A percentile compares a stretch with the other conserved stretches of the same genome.
phyloP scores from a whole-genome alignment of 2,329 filamentous ascomycete species.

The Xylariaceae sp. region DNA sequence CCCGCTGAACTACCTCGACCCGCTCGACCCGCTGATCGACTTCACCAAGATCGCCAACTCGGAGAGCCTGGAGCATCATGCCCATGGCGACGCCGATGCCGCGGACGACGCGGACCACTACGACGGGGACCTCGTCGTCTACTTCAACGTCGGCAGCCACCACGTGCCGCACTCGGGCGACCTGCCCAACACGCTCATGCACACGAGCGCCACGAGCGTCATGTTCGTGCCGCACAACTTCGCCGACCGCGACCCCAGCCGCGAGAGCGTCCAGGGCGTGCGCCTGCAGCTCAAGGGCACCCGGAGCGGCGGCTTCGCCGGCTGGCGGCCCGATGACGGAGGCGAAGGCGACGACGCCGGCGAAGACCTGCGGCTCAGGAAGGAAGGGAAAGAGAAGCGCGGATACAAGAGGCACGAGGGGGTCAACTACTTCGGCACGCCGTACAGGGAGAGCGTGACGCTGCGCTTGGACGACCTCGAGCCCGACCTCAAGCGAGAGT shows the following conservation, averaged over 20 bases:
- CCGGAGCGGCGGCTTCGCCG: constrained; percentile 8
- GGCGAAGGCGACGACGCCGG: neutral
- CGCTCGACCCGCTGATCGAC: constrained; percentile 30
- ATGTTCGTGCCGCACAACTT: constrained; percentile 32
- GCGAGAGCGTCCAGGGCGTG: constrained; percentile 19
- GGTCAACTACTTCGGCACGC: constrained; percentile 12
- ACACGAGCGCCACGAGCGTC: constrained; percentile 30
- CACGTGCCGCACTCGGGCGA: constrained; percentile 35
- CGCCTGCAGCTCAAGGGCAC: constrained; percentile 10
- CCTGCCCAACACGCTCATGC: constrained; percentile 37
- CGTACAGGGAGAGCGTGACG: constrained; percentile 8
- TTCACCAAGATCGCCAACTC: constrained; percentile 30
- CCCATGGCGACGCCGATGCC: constrained; percentile 13
- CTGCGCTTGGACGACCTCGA: constrained; percentile 7
- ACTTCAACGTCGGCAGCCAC: constrained; percentile 37
- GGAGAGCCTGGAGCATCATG: constrained; percentile 19
- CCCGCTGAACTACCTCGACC: constrained; percentile 28
- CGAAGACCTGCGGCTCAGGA: constrained; percentile 1
- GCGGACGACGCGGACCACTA: constrained; percentile 18
- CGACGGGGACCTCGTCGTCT: constrained; percentile 24
- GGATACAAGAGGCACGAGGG: constrained; percentile 7
- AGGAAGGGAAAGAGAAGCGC: neutral
- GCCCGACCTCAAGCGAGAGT: constrained; percentile 5
- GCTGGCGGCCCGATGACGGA: constrained; percentile 5
- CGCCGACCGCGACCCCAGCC: constrained; percentile 27